These are phyloP conservation scores for Mycena vitilis DNA, from an alignment of 768 basidiomycete genomes.

Conservation along the genomic window DNA sequence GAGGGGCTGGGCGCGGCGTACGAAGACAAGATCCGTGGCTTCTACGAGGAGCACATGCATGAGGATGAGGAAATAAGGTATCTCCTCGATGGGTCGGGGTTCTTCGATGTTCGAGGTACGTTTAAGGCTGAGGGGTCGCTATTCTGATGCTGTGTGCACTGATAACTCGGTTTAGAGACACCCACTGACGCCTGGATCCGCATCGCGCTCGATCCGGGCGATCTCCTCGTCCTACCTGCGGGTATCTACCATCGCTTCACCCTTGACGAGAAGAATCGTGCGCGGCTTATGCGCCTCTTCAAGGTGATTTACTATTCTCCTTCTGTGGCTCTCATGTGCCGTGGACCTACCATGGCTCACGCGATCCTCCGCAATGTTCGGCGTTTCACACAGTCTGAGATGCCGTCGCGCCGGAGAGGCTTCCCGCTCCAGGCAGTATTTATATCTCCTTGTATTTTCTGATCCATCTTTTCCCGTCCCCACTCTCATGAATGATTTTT, in stretches of 20 bases:
- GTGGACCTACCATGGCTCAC: too few species aligned
- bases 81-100: constrained; percentile 87
- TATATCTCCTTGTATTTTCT: too few species aligned
- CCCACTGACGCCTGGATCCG: constrained; percentile 85
- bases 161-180: constrained; percentile 57
- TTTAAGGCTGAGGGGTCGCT: not conserved
- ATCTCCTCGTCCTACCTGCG: constrained; percentile 89
- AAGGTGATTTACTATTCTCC: constrained; percentile 5
- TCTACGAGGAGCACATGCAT: constrained; percentile 95
- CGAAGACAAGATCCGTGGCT: constrained; percentile 83
- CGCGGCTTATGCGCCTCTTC: constrained; percentile 72
- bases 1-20: constrained; percentile 84
- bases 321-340: too few species aligned
- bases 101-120: constrained; percentile 91
- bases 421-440: too few species aligned
- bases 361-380: too few species aligned
- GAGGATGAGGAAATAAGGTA: constrained; percentile 97
- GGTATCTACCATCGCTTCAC: constrained; percentile 98
- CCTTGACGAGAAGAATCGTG: constrained; percentile 77
- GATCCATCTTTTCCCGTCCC: too few species aligned
- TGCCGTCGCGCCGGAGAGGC: too few species aligned
- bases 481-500: too few species aligned
- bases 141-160: not conserved
- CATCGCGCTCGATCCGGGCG: constrained; percentile 78
- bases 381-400: too few species aligned